Evolutionary conservation across 2,329 filamentous ascomycete genomes (phyloP), one percentile per base, ranked within the genome.

Genomic region (Fusarium kyushuense): DNA sequence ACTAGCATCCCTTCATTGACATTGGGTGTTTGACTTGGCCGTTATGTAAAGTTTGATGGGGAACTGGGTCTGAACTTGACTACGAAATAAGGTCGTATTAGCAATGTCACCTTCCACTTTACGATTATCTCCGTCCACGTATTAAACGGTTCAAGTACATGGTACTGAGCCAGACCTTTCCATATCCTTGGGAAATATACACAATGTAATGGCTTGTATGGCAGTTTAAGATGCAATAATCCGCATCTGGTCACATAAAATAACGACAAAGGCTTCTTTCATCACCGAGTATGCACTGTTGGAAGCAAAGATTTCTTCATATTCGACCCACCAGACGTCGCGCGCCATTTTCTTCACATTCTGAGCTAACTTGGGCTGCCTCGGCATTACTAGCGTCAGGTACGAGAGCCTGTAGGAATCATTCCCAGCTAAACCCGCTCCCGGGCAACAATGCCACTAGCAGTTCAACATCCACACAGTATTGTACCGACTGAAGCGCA

Each of bases 351-450:
- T 58, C 33, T 49, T 32, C 5, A 6, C 12, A 21, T 8, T 10
- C 36, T 40, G 21, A 40, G 19, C 21, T 16, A 12, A 36, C 23
- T 52, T 45, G 30, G 25, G 23, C 17, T 21, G 21, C n/a, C 33
- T 38, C 32, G 13, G 3, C 42, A 27, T 17, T 38, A 14, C 33
- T 63, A 63, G 60, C 35, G 43, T 41, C 58, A 57, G 58, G 43
- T 21, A 51, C 35, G 16, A 19, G 16, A 27, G 23, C 46, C 46
- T 38, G 32, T 49, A 49, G 33, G 23, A 49, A 19, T 19, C 32
- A 55, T 42, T 36, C 16, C 35, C 47, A 41, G 30, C 57, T 56
- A 62, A 49, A 36, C 32, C 46, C 32, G 32, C 35, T 36, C 32
- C 10, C 46, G 9, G 23, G 7, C 13, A 11, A 36, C 3, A 36